Evolutionary conservation across 768 basidiomycete species (phyloP), one percentile per base, ranked within the genome.

Genomic region (Amanita pallidorosea): DNA sequence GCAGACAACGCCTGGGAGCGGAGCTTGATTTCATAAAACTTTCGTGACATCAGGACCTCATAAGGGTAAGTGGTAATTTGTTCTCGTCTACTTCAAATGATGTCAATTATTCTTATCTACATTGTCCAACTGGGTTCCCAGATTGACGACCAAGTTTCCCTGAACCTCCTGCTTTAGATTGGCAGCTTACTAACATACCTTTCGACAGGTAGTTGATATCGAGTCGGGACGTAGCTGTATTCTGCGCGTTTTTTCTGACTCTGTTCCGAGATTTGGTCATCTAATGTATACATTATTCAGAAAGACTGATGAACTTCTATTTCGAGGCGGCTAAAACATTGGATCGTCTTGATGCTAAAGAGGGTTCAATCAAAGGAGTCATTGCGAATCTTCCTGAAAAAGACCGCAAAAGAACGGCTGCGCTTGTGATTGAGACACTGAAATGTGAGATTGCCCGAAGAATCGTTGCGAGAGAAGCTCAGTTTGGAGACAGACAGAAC

Each of bases 351-450:
- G 88, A 94, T 63, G 77, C 80, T 40, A 92, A 86, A 64, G 76
- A 91, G 65, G 93, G 92, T n/a, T 94, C 90, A 12, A 86, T 97
- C 61, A 93, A 95, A 62, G 79, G 93, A 49, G 66, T 91, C 31
- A 69, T 95, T 37, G 79, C 80, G 17, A 77, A 79, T 49, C 70
- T 92, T 25, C 79, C 86, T 23, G 80, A 83, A 62, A 83, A 83
- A 66, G 75, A 77, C 57, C 76, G 85, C 60, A 88, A 87, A 61
- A 74, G 90, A 47, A 84, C 83, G 5, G 77, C 88, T 31, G 89
- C 89, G 7, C 79, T 96, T 34, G 83, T 97, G 29, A 93, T 98
- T 49, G 90, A 96, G 69, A 95, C 92, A 0, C 70, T 98, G 43
- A 97, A 96, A 77, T 97, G 94, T 95, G 67, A 72, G 81, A 53